A percentile compares a stretch with the other conserved stretches of the same genome.
Conservation (phyloP, 106 monocot genomes). For the Apostasia ramifera region DNA sequence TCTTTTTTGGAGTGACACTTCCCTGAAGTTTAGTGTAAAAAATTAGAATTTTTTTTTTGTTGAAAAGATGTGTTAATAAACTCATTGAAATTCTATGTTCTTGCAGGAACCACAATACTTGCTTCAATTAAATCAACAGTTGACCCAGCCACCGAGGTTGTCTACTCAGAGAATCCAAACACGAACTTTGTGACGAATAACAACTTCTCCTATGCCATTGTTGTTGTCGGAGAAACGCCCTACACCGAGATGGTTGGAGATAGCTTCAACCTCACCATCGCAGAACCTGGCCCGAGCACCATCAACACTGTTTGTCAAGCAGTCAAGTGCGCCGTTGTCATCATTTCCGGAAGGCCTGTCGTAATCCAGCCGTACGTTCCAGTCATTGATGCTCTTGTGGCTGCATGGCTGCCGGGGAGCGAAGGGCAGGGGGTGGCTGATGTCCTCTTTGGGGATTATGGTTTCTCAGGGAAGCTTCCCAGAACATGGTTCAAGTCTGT, state of each 20-base stretch:
- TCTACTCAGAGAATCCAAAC: slow-evolving; percentile 48
- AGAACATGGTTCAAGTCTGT: slow-evolving; percentile 64
- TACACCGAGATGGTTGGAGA: slow-evolving; percentile 46
- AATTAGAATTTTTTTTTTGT: too few species aligned
- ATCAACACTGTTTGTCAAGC: slow-evolving; percentile 29
- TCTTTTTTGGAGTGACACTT: background rate
- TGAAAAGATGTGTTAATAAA: too few species aligned
- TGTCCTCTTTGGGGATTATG: slow-evolving; percentile 61
- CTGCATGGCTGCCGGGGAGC: slow-evolving; percentile 58
- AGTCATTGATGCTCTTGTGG: slow-evolving; percentile 37
- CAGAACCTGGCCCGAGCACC: slow-evolving; percentile 30
- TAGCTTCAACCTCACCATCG: slow-evolving; percentile 36
- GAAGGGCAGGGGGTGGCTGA: slow-evolving; percentile 57
- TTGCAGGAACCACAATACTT: slow-evolving; percentile 62
- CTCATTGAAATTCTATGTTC: background rate
- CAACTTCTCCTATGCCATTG: slow-evolving; percentile 42
- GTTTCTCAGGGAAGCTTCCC: slow-evolving; percentile 56
- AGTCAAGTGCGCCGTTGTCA: slow-evolving; percentile 41
- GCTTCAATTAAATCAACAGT: slow-evolving; percentile 44
- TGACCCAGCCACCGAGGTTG: slow-evolving; percentile 40
- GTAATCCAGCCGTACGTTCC: slow-evolving; percentile 38
- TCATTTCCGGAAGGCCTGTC: slow-evolving; percentile 45
- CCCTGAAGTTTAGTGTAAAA: too few species aligned
- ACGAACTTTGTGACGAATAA: slow-evolving; percentile 9
- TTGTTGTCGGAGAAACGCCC: slow-evolving; percentile 54